Evolutionary conservation across 805 yeast genomes (phyloP).

Genomic region (Barnettozyma vustinii): DNA sequence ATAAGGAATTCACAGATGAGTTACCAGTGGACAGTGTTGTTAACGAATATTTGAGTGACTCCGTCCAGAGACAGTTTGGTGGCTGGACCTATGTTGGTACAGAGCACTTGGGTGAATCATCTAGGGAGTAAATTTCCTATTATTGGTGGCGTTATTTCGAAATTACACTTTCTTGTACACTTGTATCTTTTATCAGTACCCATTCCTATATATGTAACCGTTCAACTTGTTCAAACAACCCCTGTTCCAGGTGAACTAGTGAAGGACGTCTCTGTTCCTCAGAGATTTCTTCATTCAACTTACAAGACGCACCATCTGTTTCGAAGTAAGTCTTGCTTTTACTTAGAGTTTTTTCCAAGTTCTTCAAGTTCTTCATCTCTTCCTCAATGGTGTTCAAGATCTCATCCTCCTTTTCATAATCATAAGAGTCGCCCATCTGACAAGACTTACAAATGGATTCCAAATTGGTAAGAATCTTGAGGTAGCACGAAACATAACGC

Average conservation of each 20-base stretch:
- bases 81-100: conserved; percentile 96
- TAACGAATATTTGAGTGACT: conserved; percentile 83
- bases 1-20: conserved; percentile 86
- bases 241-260: conserved; percentile 7
- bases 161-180: neutral
- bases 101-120: conserved; percentile 35
- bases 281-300: conserved; percentile 2
- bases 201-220: conserved; percentile 2
- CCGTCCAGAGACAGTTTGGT: conserved; percentile 96
- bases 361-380: conserved; percentile 17
- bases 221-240: conserved; percentile 6
- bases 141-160: too few relatives aligned
- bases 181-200: neutral
- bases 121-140: neutral
- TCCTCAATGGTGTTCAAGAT: conserved; percentile 18
- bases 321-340: conserved; percentile 8
- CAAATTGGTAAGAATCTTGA: conserved; percentile 15
- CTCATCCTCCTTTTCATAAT: conserved; percentile 24
- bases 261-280: conserved; percentile 7
- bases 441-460: conserved; percentile 17
- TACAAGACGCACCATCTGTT: conserved; percentile 9
- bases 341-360: conserved; percentile 19
- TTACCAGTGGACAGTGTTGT: conserved; percentile 94
- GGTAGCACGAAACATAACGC: conserved; percentile 17
- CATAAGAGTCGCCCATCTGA: conserved; percentile 11